A percentile compares a stretch with the other conserved stretches of the same genome.
Conservation (phyloP, 2,329 filamentous ascomycete genomes). For the Colletotrichum destructivum region DNA sequence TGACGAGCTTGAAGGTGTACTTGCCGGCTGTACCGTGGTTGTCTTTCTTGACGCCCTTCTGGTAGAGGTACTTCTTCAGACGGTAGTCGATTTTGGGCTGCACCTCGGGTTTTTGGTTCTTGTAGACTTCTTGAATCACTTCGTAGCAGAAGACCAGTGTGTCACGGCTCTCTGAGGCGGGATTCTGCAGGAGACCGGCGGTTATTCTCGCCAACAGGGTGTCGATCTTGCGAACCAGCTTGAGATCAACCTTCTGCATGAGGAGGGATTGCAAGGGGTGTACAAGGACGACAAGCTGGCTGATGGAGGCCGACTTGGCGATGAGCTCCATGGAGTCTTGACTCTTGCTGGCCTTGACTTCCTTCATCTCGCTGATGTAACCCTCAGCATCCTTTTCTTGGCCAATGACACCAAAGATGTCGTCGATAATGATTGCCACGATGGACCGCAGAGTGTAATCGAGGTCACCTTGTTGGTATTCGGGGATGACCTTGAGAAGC, state of each 20-base stretch:
- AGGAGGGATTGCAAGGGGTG: conserved; percentile 84
- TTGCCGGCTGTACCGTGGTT: conserved; percentile 81
- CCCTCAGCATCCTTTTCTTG: conserved; percentile 98
- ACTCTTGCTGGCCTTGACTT: conserved; percentile 98
- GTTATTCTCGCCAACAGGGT: conserved; percentile 88
- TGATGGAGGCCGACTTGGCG: conserved; percentile 84
- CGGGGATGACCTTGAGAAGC: conserved; percentile 80
- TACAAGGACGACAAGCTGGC: conserved; percentile 81
- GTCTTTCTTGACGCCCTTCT: conserved; percentile 83
- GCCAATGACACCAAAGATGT: conserved; percentile 92
- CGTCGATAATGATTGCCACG: conserved; percentile 92
- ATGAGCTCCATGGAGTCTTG: conserved; percentile 97
- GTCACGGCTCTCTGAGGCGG: conserved; percentile 82
- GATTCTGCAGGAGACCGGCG: conserved; percentile 86
- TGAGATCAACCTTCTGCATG: conserved; percentile 86
- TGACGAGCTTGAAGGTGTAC: conserved; percentile 88
- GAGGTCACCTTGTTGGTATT: conserved; percentile 84
- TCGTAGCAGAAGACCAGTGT: conserved; percentile 96
- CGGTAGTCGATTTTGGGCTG: conserved; percentile 73
- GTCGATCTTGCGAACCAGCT: conserved; percentile 90
- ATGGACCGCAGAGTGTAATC: conserved; percentile 89
- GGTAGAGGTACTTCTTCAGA: conserved; percentile 83
- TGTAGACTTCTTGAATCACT: conserved; percentile 89
- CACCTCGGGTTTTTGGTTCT: conserved; percentile 67
- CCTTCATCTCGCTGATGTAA: conserved; percentile 95